Base-by-base conservation (phyloP, 768 basidiomycete genomes). In the Suillus clintonianus region DNA sequence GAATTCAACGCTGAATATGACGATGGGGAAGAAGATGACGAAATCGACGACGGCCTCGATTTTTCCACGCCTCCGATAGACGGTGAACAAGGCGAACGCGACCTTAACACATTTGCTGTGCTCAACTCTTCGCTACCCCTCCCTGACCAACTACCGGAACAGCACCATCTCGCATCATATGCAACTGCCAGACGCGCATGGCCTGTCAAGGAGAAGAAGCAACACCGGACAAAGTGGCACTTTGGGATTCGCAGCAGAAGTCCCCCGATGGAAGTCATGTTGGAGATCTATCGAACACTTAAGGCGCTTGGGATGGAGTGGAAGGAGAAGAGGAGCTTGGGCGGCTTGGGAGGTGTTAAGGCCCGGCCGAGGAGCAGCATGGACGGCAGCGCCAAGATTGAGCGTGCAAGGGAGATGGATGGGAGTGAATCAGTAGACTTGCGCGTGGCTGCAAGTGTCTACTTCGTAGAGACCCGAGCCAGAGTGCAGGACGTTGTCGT, bases 251-350 rank as follows among this genome's bases (percentile, higher is more conserved):
- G 97, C 37, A 95, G 93, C 69, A 84, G 96, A 64, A 91, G 89
- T 63, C 94, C 95, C 37, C 97, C 96, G 24, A 97, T 99, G 93
- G 97, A 99, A 76, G 97, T 99, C 27, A 98, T 99, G 96, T 79
- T 97, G 30, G 97, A 98, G 83, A 97, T 99, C 59, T 99, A 99
- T 78, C 82, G 92, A 65, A 97, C 96, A 48, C 79, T 99, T 57
- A 90, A 91, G 78, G 81, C 88, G 64, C 82, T 98, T 22, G 93
- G 91, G 17, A 97, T 99, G 94, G 94, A 99, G 77, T 99, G 97
- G 97, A 93, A 93, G 75, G 88, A 91, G 80, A 97, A 97, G 82
- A 85, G 84, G 66, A 87, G 86, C 64, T 76, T 94, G 2, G 91
- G 91, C 1, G 89, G 90, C 5, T 71, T 93, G 34, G 91, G 91